phyloP scores from a whole-genome alignment of 1,139 yeast species.

The Yamadazyma dendronema region DNA sequence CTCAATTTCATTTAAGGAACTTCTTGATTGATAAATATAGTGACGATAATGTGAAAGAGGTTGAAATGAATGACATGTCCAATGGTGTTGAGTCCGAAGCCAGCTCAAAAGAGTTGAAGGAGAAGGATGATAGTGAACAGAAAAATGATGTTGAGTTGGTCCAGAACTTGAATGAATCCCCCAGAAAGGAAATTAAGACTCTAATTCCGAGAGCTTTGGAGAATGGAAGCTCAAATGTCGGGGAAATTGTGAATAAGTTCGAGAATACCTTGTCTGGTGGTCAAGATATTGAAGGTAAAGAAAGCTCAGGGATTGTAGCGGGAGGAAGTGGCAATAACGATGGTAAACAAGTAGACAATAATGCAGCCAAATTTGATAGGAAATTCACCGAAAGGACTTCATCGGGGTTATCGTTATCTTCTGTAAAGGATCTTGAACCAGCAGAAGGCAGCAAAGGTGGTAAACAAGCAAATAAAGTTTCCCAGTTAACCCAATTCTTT shows the following conservation, averaged over 20 bases:
- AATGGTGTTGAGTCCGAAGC: background rate
- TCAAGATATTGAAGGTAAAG: background rate
- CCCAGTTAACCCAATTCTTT: slow-evolving; percentile 64
- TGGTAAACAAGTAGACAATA: no score
- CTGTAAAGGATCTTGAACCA: background rate
- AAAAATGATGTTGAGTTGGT: slow-evolving; percentile 4
- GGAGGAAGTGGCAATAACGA: no score
- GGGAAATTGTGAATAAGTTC: slow-evolving; percentile 27
- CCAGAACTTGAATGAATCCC: slow-evolving; percentile 13
- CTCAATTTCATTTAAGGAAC: slow-evolving; percentile 82
- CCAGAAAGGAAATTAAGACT: slow-evolving; percentile 20
- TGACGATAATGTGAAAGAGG: slow-evolving; percentile 16
- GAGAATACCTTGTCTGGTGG: slow-evolving; percentile 19
- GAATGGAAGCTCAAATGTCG: slow-evolving; percentile 12
- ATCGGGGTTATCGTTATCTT: slow-evolving; percentile 14
- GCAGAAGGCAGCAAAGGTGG: background rate
- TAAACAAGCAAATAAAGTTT: slow-evolving; percentile 35
- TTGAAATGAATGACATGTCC: slow-evolving; percentile 12
- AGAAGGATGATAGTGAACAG: slow-evolving; percentile 1
- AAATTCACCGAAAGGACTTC: slow-evolving; percentile 12
- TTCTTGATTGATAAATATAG: slow-evolving; percentile 58
- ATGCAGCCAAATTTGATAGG: no score
- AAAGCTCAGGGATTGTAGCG: background rate
- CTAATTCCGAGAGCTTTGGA: slow-evolving; percentile 25
- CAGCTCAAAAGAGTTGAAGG: background rate